Conservation (phyloP, 768 basidiomycete species). For the Favolaschia claudopus region DNA sequence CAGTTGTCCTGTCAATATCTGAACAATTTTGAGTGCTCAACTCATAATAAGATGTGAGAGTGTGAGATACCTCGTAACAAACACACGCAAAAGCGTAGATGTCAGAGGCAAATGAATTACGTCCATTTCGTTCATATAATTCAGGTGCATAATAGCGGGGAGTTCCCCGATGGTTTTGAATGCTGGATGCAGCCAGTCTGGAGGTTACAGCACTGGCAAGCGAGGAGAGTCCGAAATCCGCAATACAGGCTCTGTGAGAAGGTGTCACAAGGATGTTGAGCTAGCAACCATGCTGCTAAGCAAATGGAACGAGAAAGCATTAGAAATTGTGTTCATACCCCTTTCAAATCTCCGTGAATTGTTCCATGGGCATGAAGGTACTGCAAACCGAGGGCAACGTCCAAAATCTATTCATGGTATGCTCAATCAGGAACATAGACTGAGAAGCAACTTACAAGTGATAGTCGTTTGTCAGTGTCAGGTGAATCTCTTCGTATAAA, state of each 20-base stretch:
- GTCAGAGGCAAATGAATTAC: slow-evolving; percentile 35
- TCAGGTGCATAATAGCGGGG: slow-evolving; percentile 46
- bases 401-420: slow-evolving; percentile 7
- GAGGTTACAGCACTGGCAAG: slow-evolving; percentile 27
- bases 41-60: not conserved
- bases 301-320: not conserved
- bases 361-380: slow-evolving; percentile 20
- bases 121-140: slow-evolving; percentile 33
- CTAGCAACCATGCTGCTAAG: no score
- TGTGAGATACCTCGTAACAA: slow-evolving; percentile 39
- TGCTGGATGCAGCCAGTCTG: no score
- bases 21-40: not conserved
- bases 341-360: slow-evolving; percentile 29
- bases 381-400: slow-evolving; percentile 19
- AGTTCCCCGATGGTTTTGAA: slow-evolving; percentile 26
- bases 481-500: slow-evolving; percentile 13
- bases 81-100: slow-evolving; percentile 52
- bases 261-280: slow-evolving; percentile 54
- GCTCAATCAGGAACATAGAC: not conserved
- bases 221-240: slow-evolving; percentile 56
- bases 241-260: slow-evolving; percentile 49
- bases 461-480: not conserved
- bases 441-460: not conserved
- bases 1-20: slow-evolving; percentile 1
- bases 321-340: slow-evolving; percentile 1